Conservation (phyloP, 2,329 filamentous ascomycete species). For the Fusarium proliferatum region DNA sequence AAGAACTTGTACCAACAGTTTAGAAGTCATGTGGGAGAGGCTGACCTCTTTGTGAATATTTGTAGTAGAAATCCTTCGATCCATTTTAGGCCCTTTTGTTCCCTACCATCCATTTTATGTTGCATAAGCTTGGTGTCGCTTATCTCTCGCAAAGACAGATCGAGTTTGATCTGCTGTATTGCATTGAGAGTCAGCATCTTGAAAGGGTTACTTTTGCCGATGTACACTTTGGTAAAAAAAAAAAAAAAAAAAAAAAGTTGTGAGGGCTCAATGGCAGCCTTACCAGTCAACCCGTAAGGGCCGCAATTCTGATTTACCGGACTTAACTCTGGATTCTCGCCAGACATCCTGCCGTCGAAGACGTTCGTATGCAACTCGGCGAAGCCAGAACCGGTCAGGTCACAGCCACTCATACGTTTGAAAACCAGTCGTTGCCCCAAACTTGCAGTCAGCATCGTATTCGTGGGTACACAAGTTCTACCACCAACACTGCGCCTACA, state of each 20-base stretch:
- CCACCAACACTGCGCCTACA: conserved; percentile 27
- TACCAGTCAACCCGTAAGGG: neutral
- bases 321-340: neutral
- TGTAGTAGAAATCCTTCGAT: conserved; percentile 57
- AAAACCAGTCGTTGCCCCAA: conserved; percentile 11
- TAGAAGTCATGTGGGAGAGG: conserved; percentile 52
- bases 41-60: conserved; percentile 58
- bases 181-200: neutral
- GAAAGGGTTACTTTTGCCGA: neutral
- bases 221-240: neutral
- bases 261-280: neutral
- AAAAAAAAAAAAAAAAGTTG: neutral
- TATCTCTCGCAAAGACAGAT: neutral
- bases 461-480: conserved; percentile 26
- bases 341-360: neutral
- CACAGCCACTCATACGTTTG: conserved; percentile 17
- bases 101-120: neutral
- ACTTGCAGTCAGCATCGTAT: conserved; percentile 40
- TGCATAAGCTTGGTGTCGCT: neutral
- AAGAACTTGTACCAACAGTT: conserved; percentile 59
- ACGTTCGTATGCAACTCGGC: neutral
- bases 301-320: neutral
- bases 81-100: conserved; percentile 38
- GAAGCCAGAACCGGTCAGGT: conserved; percentile 16
- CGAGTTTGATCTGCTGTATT: neutral